A percentile compares a stretch with the other conserved stretches of the same genome.
Evolutionary conservation across 2,329 filamentous ascomycete genomes (phyloP).

Genomic region (Paraphaeosphaeria sporulosa): DNA sequence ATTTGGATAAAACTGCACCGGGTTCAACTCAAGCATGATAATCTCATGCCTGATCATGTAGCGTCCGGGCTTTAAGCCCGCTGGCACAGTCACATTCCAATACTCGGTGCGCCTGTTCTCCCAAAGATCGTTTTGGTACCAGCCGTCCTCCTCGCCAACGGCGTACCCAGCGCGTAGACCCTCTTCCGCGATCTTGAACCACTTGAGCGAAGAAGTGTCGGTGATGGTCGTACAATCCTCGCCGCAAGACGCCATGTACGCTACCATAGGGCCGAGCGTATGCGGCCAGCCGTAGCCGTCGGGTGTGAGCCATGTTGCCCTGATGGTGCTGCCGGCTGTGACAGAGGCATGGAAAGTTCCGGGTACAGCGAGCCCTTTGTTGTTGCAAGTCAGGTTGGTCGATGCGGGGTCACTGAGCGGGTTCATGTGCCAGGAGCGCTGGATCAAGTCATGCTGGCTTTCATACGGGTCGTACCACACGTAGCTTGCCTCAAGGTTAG

Average conservation of each 20-base stretch:
- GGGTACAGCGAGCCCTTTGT: constrained; percentile 11
- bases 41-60: constrained; percentile 23
- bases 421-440: constrained; percentile 13
- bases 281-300: constrained; percentile 15
- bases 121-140: constrained; percentile 18
- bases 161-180: constrained; percentile 14
- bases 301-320: constrained; percentile 1
- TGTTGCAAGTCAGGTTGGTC: constrained; percentile 18
- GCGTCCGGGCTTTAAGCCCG: constrained; percentile 16
- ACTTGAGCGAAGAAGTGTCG: constrained; percentile 12
- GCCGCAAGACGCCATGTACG: constrained; percentile 15
- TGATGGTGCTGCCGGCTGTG: constrained; percentile 13
- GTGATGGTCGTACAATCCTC: constrained; percentile 14
- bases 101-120: constrained; percentile 13
- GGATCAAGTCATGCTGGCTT: constrained; percentile 16
- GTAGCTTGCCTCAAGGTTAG: constrained; percentile 7
- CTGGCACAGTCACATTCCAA: constrained; percentile 14
- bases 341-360: constrained; percentile 16
- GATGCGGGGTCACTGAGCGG: constrained; percentile 11
- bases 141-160: constrained; percentile 13
- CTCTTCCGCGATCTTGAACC: constrained; percentile 23
- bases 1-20: constrained; percentile 20
- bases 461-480: constrained; percentile 9
- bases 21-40: constrained; percentile 16
- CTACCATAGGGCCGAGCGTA: constrained; percentile 7